phyloP scores from a whole-genome alignment of 208 protist species.

The Trypanosoma scelopori region DNA sequence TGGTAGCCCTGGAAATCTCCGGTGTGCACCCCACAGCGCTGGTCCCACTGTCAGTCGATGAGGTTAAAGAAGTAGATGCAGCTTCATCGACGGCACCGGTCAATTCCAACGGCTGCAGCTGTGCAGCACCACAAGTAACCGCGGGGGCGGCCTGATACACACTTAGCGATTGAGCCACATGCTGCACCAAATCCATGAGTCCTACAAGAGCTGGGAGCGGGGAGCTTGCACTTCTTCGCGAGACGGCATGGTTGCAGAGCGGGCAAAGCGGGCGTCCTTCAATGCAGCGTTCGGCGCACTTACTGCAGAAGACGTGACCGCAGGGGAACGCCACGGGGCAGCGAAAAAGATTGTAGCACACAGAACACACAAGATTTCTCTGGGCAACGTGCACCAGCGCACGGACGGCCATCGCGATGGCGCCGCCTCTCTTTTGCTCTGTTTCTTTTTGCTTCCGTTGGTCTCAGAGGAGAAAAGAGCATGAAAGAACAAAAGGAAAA shows the following conservation, averaged over 20 bases:
- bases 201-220: conserved; percentile 53
- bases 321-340: conserved; percentile 62
- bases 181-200: conserved; percentile 40
- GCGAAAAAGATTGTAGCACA: conserved; percentile 64
- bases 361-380: conserved; percentile 41
- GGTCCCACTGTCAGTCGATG: not conserved
- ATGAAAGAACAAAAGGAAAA: too few species aligned
- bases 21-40: not conserved
- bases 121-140: not conserved
- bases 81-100: not conserved
- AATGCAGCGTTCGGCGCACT: conserved; percentile 52
- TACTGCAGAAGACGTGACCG: conserved; percentile 67
- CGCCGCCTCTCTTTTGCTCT: not conserved
- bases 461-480: not conserved
- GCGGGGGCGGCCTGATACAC: not conserved
- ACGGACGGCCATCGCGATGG: conserved; percentile 12
- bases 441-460: not conserved
- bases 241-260: conserved; percentile 60
- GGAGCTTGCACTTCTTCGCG: conserved; percentile 25
- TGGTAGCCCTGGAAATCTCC: not conserved
- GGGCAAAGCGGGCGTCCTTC: conserved; percentile 58
- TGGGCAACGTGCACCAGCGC: conserved; percentile 44
- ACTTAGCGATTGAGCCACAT: conserved; percentile 28
- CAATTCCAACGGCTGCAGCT: not conserved
- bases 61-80: not conserved